phyloP scores from a whole-genome alignment of 1,284 basidiomycete genomes.

The Leccinum subrobustum region DNA sequence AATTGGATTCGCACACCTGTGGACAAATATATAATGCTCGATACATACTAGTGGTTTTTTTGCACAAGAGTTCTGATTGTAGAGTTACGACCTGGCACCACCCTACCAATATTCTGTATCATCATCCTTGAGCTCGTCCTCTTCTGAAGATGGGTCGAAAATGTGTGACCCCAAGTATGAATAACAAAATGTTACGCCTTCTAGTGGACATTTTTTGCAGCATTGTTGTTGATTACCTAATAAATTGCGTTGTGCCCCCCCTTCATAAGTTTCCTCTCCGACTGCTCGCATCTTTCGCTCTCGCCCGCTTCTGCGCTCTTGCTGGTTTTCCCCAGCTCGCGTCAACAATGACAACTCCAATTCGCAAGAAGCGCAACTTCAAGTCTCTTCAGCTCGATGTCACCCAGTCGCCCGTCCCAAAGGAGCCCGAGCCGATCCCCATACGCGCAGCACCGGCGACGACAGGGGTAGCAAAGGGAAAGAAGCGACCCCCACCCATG shows the following conservation, averaged over 20 bases:
- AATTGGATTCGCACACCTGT: no score
- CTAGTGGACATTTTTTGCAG: neutral
- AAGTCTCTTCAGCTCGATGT: conserved; percentile 70
- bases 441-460: conserved; percentile 37
- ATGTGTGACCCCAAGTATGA: no score
- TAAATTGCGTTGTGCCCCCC: conserved; percentile 6
- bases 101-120: no score
- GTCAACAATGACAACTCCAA: conserved; percentile 41
- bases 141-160: no score
- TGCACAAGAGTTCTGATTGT: no score
- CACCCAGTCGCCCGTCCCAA: conserved; percentile 42
- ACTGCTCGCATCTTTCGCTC: conserved; percentile 10
- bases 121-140: no score
- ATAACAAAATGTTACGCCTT: no score
- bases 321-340: conserved; percentile 1
- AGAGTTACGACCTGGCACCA: no score
- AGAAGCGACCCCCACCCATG: conserved; percentile 65
- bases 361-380: conserved; percentile 81
- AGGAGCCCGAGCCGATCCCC: conserved; percentile 39
- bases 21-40: no score
- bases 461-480: conserved; percentile 38
- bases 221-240: conserved; percentile 20
- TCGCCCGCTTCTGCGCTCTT: neutral
- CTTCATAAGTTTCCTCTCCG: conserved; percentile 18
- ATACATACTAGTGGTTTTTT: no score